Percentiles rank a stretch among this genome's conserved stretches.
phyloP scores from a whole-genome alignment of 345 rosid genomes.

The Linum usitatissimum region DNA sequence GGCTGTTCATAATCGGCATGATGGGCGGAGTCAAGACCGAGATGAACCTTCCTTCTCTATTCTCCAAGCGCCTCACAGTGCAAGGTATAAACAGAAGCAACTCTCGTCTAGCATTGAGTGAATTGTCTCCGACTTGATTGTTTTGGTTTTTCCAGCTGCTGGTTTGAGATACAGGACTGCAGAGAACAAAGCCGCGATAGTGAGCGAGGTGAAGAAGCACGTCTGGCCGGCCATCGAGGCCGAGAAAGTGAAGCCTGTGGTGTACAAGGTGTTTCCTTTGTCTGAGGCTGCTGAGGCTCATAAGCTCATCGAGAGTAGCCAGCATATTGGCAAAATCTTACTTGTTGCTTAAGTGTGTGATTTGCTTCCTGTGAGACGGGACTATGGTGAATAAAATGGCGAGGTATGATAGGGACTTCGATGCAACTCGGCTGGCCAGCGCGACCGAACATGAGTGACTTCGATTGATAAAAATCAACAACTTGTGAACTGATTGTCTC shows the following conservation, averaged over 20 bases:
- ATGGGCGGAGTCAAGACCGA: constrained; percentile 62
- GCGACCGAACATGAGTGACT: too few relatives aligned
- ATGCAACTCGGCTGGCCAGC: too few relatives aligned
- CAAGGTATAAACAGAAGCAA: constrained; percentile 41
- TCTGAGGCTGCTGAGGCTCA: constrained; percentile 63
- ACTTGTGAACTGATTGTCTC: too few relatives aligned
- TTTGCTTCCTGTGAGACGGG: too few relatives aligned
- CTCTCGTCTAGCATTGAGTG: not conserved
- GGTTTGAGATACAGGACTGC: constrained; percentile 55
- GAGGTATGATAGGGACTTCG: too few relatives aligned
- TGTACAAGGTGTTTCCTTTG: constrained; percentile 41
- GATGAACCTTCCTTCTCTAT: constrained; percentile 41
- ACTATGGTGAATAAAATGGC: too few relatives aligned
- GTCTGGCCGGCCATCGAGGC: constrained; percentile 76
- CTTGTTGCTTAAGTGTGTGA: constrained; percentile 20
- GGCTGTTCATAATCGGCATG: constrained; percentile 68
- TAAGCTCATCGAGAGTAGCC: constrained; percentile 63
- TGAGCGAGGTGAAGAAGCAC: constrained; percentile 61
- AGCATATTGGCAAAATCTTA: constrained; percentile 71
- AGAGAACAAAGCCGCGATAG: constrained; percentile 62
- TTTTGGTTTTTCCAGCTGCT: constrained; percentile 38
- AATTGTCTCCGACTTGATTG: not conserved
- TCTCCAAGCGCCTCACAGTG: constrained; percentile 70
- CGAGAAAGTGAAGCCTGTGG: constrained; percentile 66
- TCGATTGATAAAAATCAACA: too few relatives aligned